Percentiles rank a stretch among this genome's conserved stretches.
Conservation (phyloP, 1,139 yeast species). For the Geotrichum fermentans region DNA sequence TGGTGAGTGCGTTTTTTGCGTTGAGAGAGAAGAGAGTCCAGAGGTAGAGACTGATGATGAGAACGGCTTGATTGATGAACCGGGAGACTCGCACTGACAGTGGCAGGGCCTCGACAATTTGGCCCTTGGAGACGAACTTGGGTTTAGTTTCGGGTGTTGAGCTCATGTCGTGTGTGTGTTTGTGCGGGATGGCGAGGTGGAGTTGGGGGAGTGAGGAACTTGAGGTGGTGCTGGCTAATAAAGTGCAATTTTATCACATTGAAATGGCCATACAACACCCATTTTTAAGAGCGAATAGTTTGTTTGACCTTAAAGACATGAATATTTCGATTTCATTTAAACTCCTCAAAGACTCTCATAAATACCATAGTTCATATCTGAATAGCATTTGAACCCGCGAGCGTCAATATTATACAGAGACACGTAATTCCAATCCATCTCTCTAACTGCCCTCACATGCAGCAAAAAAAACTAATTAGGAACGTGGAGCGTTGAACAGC, state of each 20-base stretch:
- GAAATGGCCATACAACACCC: no score
- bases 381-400: no score
- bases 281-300: no score
- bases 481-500: no score
- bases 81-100: conserved; percentile 4
- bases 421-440: no score
- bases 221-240: not conserved
- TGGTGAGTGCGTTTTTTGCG: conserved; percentile 7
- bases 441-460: no score
- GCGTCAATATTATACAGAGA: no score
- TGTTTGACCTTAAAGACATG: no score
- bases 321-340: no score
- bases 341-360: no score
- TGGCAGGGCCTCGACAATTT: conserved; percentile 19
- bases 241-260: not conserved
- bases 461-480: no score
- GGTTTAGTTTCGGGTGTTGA: conserved; percentile 5
- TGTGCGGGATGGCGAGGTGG: not conserved
- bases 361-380: no score
- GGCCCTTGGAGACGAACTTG: conserved; percentile 18
- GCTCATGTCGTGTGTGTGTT: conserved; percentile 4
- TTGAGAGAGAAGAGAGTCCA: conserved; percentile 20
- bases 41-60: conserved; percentile 12
- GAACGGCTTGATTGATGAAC: conserved; percentile 5
- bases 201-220: not conserved